These are phyloP conservation scores for Epichloe elymi DNA, from an alignment of 2,329 filamentous ascomycete species.

Conservation along the genomic window DNA sequence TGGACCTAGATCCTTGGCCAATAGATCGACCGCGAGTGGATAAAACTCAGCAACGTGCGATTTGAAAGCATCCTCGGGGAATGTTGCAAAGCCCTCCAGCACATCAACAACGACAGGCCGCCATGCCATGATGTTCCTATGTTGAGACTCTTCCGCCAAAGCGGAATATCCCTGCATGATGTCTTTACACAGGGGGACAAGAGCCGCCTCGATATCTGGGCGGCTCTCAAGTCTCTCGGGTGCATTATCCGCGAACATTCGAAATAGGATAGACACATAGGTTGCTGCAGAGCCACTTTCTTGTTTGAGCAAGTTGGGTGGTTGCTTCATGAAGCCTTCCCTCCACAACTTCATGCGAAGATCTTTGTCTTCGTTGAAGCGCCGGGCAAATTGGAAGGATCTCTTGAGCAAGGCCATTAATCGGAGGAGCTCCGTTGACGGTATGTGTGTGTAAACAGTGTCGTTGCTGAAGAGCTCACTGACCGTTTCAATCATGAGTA, in stretches of 20 bases:
- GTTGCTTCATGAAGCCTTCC: slow-evolving; percentile 99
- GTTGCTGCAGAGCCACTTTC: slow-evolving; percentile 86
- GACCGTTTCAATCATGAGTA: slow-evolving; percentile 98
- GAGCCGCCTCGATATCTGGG: slow-evolving; percentile 73
- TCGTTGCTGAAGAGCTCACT: slow-evolving; percentile 98
- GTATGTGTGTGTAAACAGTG: slow-evolving; percentile 84
- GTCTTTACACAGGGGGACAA: slow-evolving; percentile 90
- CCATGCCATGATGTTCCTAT: slow-evolving; percentile 95
- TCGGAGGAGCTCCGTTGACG: slow-evolving; percentile 74
- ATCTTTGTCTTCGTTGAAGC: slow-evolving; percentile 96
- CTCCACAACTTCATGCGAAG: slow-evolving; percentile 87
- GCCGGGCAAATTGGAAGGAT: slow-evolving; percentile 89
- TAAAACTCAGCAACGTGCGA: slow-evolving; percentile 76
- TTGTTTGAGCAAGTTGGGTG: slow-evolving; percentile 93
- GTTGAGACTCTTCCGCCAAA: slow-evolving; percentile 91
- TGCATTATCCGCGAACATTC: slow-evolving; percentile 89
- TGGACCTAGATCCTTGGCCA: slow-evolving; percentile 65
- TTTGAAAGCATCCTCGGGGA: slow-evolving; percentile 67
- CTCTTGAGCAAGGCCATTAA: slow-evolving; percentile 93
- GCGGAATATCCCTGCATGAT: slow-evolving; percentile 76
- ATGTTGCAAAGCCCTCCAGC: slow-evolving; percentile 79
- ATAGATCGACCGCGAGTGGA: slow-evolving; percentile 67
- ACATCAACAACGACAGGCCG: slow-evolving; percentile 94
- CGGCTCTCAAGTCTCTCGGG: slow-evolving; percentile 70
- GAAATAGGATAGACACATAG: slow-evolving; percentile 88